Evolutionary conservation across 2,329 filamentous ascomycete genomes (phyloP).

Genomic region (Pseudogymnoascus sp.): DNA sequence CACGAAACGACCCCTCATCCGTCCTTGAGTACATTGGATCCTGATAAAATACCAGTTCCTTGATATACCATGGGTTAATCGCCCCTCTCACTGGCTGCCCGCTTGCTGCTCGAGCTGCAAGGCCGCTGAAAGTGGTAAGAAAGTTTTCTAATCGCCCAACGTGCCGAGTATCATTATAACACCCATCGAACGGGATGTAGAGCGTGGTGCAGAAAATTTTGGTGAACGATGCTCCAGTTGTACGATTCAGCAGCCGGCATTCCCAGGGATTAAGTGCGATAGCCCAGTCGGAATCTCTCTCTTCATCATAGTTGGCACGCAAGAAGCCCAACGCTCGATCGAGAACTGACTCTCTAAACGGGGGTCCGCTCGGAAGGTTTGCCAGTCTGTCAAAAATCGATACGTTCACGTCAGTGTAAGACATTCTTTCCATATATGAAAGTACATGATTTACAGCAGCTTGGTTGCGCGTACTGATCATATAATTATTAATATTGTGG

Average conservation of each 20-base stretch:
- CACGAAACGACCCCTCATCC: neutral
- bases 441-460: neutral
- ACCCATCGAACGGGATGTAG: neutral
- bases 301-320: neutral
- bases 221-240: neutral
- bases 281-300: neutral
- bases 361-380: neutral
- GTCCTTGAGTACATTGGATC: neutral
- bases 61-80: neutral
- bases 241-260: neutral
- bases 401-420: neutral
- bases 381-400: neutral
- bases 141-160: neutral
- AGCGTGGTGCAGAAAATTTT: neutral
- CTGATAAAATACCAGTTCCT: constrained; percentile 1
- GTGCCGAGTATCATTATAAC: neutral
- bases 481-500: neutral
- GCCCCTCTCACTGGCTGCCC: neutral
- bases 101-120: neutral
- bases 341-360: neutral
- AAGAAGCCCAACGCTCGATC: constrained; percentile 3
- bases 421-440: neutral
- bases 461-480: neutral
- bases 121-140: neutral
- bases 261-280: neutral